Evolutionary conservation across 2,329 filamentous ascomycete genomes (phyloP), one percentile per base, ranked within the genome.

Genomic region (Nemania serpens): DNA sequence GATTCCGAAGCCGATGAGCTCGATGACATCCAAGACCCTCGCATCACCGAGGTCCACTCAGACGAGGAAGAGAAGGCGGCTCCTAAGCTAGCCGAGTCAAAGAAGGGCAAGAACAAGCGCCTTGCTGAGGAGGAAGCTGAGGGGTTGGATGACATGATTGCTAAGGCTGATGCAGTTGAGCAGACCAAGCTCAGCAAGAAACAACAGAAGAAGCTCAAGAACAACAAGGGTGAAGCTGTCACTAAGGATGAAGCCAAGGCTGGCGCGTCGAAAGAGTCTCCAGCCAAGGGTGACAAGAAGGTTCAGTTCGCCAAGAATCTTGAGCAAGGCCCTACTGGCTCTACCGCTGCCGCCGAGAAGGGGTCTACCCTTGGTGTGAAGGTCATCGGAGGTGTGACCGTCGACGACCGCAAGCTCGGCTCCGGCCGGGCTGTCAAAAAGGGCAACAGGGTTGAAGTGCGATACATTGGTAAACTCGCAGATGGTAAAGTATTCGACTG

Each of bases 301-400:
- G 95, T 99, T 63, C 92, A 97, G 78, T 99, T 99, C 76, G 94
- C 95, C 75, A 97, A 98, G 86, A 93, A 98, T 78, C 91, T 99
- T 65, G 95, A 98, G 83, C 93, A 96, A 79, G 95, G 95, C 62
- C 95, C 95, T 66, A 96, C 93, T 45, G 88, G 88, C 68, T 88
- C 91, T 59, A 80, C 84, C 66, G 71, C 78, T 73, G 51, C 66
- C 42, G 55, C 46, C n/a, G 81, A 81, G 74, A 77, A 83, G 70
- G 83, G 83, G 72, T 82, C 82, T 56, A 78, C 84, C 37, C 80
- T 88, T 50, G 87, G 89, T 64, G 84, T 91, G 72, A 95, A 91
- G 82, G 87, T 87, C 59, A 87, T 98, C 58, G 85, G 93, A 74
- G 95, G 94, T 63, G 92, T 99, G 65, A 96, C 88, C 69, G 83